phyloP scores from a whole-genome alignment of 2,329 filamentous ascomycete species.

The Penicillium sumatraense region DNA sequence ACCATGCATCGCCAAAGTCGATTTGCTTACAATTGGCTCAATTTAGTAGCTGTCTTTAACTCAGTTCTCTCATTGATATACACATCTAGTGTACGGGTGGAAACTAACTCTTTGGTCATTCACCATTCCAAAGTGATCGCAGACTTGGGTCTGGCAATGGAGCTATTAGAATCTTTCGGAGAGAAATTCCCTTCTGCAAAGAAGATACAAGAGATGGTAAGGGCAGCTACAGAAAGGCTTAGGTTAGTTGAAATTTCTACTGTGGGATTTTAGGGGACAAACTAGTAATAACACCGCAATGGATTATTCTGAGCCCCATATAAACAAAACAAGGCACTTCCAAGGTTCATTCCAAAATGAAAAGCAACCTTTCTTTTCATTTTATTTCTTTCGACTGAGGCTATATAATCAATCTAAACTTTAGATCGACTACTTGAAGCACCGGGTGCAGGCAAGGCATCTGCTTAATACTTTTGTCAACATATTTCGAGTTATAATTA shows the following conservation, averaged over 20 bases:
- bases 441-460: no score
- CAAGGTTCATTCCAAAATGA: no score
- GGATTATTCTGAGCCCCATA: no score
- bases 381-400: no score
- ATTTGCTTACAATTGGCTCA: conserved; percentile 51
- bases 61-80: conserved; percentile 51
- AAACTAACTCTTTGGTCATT: conserved; percentile 24
- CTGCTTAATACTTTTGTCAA: no score
- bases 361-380: no score
- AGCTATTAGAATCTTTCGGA: conserved; percentile 26
- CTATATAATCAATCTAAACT: no score
- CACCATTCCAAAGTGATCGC: conserved; percentile 21
- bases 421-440: no score
- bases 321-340: no score
- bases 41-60: conserved; percentile 49
- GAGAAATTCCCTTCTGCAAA: conserved; percentile 29
- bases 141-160: conserved; percentile 26
- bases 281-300: no score
- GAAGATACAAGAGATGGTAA: conserved; percentile 28
- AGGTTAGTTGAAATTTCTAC: conserved; percentile 8
- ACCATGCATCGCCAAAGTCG: conserved; percentile 45
- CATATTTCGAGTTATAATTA: neutral
- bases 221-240: conserved; percentile 12
- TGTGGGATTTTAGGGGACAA: neutral
- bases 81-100: conserved; percentile 46